Base-by-base conservation (phyloP, 2,329 filamentous ascomycete genomes). In the Emmonsia crescens region DNA sequence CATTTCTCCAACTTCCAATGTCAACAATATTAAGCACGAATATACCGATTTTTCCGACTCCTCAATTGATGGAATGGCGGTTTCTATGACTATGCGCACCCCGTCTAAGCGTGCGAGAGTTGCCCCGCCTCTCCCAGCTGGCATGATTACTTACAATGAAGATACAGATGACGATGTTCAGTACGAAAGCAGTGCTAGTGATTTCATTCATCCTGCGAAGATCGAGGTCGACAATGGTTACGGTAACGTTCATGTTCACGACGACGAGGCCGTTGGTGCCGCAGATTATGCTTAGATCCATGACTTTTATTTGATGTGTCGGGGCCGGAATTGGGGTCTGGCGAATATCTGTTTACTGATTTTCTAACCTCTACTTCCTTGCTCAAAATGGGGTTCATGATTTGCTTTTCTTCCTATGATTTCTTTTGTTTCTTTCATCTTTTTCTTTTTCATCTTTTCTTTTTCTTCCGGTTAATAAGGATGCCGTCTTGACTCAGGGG, bases 41-140 rank as follows among this genome's bases (percentile, higher is more conserved):
- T n/a, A n/a, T 0, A 59, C 40, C 10, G 63, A 48, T 3, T 52
- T 44, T 27, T 59, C 51, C n/a, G 44, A 61, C 12, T 62, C 44
- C 60, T 33, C 61, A 61, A 60, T 49, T 38, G 51, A 42, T 38
- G 36, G 29, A 16, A n/a, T 40, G 55, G 52, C 46, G 40, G 46
- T 29, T 5, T 27, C 10, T 21, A 57, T 62, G 38, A 65, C 64
- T 3, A 56, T 29, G 12, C 40, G 19, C 36, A 62, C 63, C 38
- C 64, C 65, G 3, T 48, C 59, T 14, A 70, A 70, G 61, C 64
- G 68, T 12, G 61, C 63, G 33, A 66, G 69, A 19, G 68, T 57
- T 62, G 60, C 64, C 24, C 65, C 63, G 42, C n/a, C 38, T 24
- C 62, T 66, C 12, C 59, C 64, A 31, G 24, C 57, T 12, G 68